Evolutionary conservation across 352 stramenopile genomes (phyloP), one percentile per base, ranked within the genome.

Genomic region (Phytophthora multivora): DNA sequence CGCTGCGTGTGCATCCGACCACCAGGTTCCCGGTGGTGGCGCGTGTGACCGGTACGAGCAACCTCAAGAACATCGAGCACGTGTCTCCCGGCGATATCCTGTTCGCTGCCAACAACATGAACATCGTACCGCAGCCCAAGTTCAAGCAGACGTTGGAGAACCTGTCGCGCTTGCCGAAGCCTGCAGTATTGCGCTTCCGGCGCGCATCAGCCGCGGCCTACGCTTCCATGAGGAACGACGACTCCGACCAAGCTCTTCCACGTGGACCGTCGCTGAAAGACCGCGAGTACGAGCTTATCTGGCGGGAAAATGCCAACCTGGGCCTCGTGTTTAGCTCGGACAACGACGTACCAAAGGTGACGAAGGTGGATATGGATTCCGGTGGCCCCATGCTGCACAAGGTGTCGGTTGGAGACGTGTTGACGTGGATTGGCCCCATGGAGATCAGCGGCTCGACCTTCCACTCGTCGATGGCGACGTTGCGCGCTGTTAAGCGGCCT

Each of bases 301-400:
- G 87, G 87, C 72, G 83, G 18, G 87, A 96, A 41, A 92, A 87
- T 63, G 79, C 82, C 40, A 93, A 93, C 39, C 70, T 96, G 30
- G 87, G 87, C 1, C 70, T 96, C 11, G 83, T 96, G 10, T 96
- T 96, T 56, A 93, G 83, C 58, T 90, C 83, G 19, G 85, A 92
- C 47, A 69, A 67, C 5, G 85, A 94, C 40, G 69, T 89, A 38
- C 83, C 85, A 12, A 87, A 88, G 57, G 85, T 94, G 42, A 91
- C 85, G 12, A 94, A 94, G 64, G 85, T 94, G 36, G 85, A 94
- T 46, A 60, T 89, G 19, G 85, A 94, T 12, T 92, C 83, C 0
- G 85, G 85, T 6, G 83, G 83, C 4, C 81, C 74, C 12, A 89
- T 80, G 56, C 81, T 96, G 30, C 72, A 80, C 49, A 75, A 86